phyloP scores from a whole-genome alignment of 176 grass and related monocot species.

The Juncus inflexus region DNA sequence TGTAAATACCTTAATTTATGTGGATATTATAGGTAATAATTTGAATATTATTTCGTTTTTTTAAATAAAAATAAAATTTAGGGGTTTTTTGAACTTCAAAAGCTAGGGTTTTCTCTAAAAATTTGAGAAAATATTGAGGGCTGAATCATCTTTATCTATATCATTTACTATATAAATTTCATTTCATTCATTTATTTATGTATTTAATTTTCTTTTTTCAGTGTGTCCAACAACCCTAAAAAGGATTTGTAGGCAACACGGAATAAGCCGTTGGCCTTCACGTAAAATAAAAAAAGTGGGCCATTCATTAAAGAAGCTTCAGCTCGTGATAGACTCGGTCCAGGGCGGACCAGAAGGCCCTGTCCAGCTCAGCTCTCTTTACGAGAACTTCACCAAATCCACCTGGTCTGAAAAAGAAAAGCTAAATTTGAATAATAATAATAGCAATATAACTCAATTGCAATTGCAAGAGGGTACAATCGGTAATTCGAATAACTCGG shows the following conservation, averaged over 20 bases:
- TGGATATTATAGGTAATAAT: no score
- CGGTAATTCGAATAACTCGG: constrained; percentile 30
- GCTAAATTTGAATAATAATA: constrained; percentile 29
- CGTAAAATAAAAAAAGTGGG: constrained; percentile 97
- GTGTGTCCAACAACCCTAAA: constrained; percentile 97
- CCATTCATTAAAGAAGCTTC: constrained; percentile 86
- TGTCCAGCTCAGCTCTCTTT: constrained; percentile 78
- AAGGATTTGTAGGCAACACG: constrained; percentile 93
- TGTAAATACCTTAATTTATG: no score
- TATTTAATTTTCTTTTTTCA: constrained; percentile 39
- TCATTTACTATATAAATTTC: no score
- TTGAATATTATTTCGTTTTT: no score
- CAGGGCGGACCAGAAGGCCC: constrained; percentile 63
- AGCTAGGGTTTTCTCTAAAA: no score
- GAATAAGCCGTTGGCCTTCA: constrained; percentile 93
- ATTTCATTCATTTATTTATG: no score
- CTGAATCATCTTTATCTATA: no score
- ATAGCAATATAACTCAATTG: constrained; percentile 23
- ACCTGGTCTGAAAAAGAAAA: constrained; percentile 55
- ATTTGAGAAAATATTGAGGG: no score
- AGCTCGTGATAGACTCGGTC: constrained; percentile 88
- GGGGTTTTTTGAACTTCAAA: no score
- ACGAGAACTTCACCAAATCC: constrained; percentile 77
- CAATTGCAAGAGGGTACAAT: constrained; percentile 38
- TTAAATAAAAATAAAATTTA: no score